phyloP scores from a whole-genome alignment of 2,329 filamentous ascomycete genomes.

The Neofusicoccum kwambonambiense region DNA sequence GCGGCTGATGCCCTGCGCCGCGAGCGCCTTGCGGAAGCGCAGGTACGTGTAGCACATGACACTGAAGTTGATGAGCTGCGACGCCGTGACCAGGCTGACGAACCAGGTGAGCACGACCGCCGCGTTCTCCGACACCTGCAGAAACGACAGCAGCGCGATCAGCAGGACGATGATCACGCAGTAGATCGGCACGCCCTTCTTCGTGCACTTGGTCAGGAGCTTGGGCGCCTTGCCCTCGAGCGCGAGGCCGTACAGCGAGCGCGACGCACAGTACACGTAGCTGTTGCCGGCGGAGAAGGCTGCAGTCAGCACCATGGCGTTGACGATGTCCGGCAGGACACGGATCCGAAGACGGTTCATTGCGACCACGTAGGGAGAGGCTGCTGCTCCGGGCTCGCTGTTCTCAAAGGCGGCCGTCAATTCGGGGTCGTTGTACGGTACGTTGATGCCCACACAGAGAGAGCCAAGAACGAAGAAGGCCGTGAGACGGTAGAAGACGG shows the following conservation, averaged over 20 bases:
- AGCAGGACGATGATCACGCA: conserved; percentile 45
- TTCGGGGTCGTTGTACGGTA: conserved; percentile 63
- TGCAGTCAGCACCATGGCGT: conserved; percentile 73
- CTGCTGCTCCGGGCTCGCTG: conserved; percentile 57
- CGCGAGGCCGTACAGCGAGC: conserved; percentile 67
- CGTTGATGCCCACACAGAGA: conserved; percentile 68
- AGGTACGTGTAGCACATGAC: conserved; percentile 40
- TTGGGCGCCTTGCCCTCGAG: conserved; percentile 46
- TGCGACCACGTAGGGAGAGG: conserved; percentile 58
- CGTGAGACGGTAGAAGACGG: conserved; percentile 71
- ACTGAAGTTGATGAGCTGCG: conserved; percentile 42
- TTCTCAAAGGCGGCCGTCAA: conserved; percentile 63
- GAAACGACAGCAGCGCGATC: conserved; percentile 66
- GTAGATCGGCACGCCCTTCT: conserved; percentile 46
- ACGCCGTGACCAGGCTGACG: conserved; percentile 39
- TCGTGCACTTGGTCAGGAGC: conserved; percentile 42
- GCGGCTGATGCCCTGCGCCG: conserved; percentile 38
- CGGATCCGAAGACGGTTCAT: conserved; percentile 44
- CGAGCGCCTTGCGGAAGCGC: conserved; percentile 37
- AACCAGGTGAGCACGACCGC: conserved; percentile 57
- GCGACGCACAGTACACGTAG: conserved; percentile 69
- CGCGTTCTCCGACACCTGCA: conserved; percentile 64
- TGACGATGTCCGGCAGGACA: conserved; percentile 64
- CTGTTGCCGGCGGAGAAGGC: conserved; percentile 78
- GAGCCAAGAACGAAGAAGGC: conserved; percentile 71